Evolutionary conservation across 2,329 filamentous ascomycete species (phyloP), one percentile per base, ranked within the genome.

Genomic region (Aspergillus pseudoglaucus): DNA sequence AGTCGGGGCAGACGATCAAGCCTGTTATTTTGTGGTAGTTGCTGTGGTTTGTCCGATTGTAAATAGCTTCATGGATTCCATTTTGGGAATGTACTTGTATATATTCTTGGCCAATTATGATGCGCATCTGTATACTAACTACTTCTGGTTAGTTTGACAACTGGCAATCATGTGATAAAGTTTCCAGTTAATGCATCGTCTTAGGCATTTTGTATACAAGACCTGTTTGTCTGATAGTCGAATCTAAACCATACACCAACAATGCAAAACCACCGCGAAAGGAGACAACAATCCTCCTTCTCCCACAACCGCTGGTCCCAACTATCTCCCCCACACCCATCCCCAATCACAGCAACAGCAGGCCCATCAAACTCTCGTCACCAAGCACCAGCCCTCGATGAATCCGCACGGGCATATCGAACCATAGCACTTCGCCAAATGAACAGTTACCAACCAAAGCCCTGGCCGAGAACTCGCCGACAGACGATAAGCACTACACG

Each of bases 381-480:
- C 46, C 53, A 59, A n/a, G n/a, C n/a, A 50, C 58, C 49, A 23
- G 42, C 59, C 39, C 49, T 63, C 45, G 62, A 66, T 51, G 63
- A 68, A 37, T 53, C 66, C 35, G 56, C 60, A 43, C 59, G 58
- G 41, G 56, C 60, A 44, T 58, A 65, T 52, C 60, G 62, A 39
- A 59, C 63, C 17, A 60, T 60, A 44, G 52, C 64, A 27, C 50
- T 67, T 30, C 63, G 62, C 48, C 68, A 70, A 52, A 46, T 63
- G 35, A 62, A 64, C 56, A 56, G 59, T 42, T 56, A 53, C 43
- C 25, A 30, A 5, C 47, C 60, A 15, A 61, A 54, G 32, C 53
- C 57, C 41, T 47, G 53, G 38, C 56, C 62, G 27, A 60, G 60
- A 46, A 59, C 53, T 50, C 55, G 58, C 41, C 58, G 53, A 45